Evolutionary conservation across 306 rosid genomes (phyloP).

Genomic region (Dryas drummondii): DNA sequence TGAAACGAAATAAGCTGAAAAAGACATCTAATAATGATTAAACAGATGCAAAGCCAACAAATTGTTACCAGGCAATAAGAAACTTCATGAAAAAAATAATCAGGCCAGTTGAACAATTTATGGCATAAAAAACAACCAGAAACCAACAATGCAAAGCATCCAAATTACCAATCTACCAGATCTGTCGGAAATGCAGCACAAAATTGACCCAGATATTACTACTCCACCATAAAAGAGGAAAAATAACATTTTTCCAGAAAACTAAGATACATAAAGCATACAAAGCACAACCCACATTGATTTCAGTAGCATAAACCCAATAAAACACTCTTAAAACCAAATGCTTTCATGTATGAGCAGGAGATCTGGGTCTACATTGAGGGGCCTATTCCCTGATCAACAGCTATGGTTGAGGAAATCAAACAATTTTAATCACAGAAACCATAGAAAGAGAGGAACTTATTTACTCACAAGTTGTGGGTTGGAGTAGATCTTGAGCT

Average conservation of each 20-base stretch:
- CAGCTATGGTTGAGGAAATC: conserved; percentile 1
- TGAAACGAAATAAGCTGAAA: background rate
- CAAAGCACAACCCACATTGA: conserved; percentile 9
- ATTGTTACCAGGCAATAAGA: background rate
- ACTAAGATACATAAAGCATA: background rate
- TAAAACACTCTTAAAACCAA: background rate
- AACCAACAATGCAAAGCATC: conserved; percentile 16
- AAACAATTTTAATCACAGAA: background rate
- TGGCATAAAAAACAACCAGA: background rate
- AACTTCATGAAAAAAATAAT: background rate
- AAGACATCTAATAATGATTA: background rate
- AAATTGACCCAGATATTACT: conserved; percentile 16
- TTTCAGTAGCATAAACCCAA: background rate
- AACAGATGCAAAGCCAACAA: background rate
- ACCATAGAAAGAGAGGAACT: background rate
- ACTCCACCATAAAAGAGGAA: background rate
- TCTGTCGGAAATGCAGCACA: background rate
- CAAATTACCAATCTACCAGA: conserved; percentile 6
- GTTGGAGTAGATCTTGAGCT: conserved; percentile 14
- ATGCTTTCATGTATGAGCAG: background rate
- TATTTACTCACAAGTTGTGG: conserved; percentile 18
- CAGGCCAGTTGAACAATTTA: background rate
- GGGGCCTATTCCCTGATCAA: background rate
- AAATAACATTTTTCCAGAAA: background rate
- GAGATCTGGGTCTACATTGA: conserved; percentile 21